Conservation (phyloP, 228 moss, liverwort and hornwort species). For the Sphagnum fallax region DNA sequence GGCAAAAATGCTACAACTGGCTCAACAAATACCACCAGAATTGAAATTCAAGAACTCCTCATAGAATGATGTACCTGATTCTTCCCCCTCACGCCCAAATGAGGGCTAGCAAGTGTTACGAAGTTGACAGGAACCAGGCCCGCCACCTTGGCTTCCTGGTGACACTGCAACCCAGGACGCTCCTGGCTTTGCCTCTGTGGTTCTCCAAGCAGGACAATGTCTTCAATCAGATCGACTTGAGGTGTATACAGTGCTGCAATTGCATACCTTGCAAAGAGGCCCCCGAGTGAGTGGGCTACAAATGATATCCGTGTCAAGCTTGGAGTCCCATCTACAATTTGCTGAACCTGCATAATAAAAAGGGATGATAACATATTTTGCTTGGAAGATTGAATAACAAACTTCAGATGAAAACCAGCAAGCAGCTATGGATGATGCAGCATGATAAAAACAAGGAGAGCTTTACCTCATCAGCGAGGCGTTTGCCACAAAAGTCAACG, state of each 20-base stretch:
- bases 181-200: conserved; percentile 34
- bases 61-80: conserved; percentile 41
- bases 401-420: background rate
- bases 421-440: background rate
- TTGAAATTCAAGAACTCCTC: background rate
- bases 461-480: conserved; percentile 84
- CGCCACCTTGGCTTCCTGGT: conserved; percentile 43
- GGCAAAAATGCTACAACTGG: background rate
- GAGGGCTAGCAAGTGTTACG: conserved; percentile 87
- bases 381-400: background rate
- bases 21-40: background rate
- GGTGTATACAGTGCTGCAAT: conserved; percentile 56
- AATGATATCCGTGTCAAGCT: conserved; percentile 84
- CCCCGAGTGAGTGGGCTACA: conserved; percentile 88
- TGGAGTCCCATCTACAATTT: conserved; percentile 62
- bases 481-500: conserved; percentile 68
- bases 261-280: conserved; percentile 79
- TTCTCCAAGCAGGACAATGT: conserved; percentile 29
- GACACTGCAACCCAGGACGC: conserved; percentile 20
- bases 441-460: background rate
- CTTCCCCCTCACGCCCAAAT: conserved; percentile 90
- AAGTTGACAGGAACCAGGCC: conserved; percentile 80
- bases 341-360: conserved; percentile 45
- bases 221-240: conserved; percentile 20
- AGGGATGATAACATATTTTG: background rate